Percentiles rank a stretch among this genome's conserved stretches.
phyloP scores from a whole-genome alignment of 768 basidiomycete genomes.

The Mycena filopes region DNA sequence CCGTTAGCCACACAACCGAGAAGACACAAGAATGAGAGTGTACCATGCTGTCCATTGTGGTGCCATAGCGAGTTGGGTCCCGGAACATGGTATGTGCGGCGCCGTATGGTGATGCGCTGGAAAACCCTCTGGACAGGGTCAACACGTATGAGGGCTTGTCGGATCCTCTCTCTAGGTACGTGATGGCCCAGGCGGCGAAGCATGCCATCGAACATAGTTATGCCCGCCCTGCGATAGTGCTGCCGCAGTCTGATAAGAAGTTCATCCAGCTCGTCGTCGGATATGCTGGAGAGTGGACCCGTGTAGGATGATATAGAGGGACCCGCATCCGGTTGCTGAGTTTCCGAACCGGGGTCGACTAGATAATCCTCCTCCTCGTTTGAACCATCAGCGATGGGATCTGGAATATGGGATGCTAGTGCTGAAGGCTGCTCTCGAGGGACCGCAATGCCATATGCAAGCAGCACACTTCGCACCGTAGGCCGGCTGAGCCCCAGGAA shows the following conservation, averaged over 20 bases:
- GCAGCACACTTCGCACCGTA: constrained; percentile 7
- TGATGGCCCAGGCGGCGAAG: constrained; percentile 23
- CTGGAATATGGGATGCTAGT: constrained; percentile 7
- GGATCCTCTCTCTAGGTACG: constrained; percentile 28
- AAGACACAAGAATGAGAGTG: no score
- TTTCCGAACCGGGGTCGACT: neutral
- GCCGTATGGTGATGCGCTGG: neutral
- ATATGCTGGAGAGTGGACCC: neutral
- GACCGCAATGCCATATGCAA: constrained; percentile 31
- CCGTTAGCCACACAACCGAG: neutral
- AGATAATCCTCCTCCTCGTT: neutral
- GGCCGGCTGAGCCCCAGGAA: neutral
- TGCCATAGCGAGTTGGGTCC: constrained; percentile 48
- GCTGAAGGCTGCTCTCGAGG: constrained; percentile 21
- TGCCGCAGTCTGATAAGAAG: constrained; percentile 11
- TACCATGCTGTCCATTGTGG: constrained; percentile 34
- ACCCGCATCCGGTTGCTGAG: no score
- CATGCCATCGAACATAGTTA: constrained; percentile 36
- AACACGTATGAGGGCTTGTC: constrained; percentile 20
- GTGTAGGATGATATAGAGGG: neutral
- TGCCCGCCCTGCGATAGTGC: constrained; percentile 27
- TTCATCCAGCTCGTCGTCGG: neutral
- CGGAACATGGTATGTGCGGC: constrained; percentile 38
- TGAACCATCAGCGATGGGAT: neutral
- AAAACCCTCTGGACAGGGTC: constrained; percentile 29